A percentile compares a stretch with the other conserved stretches of the same genome.
Evolutionary conservation across 306 rosid genomes (phyloP).

Genomic region (Benincasa hispida): DNA sequence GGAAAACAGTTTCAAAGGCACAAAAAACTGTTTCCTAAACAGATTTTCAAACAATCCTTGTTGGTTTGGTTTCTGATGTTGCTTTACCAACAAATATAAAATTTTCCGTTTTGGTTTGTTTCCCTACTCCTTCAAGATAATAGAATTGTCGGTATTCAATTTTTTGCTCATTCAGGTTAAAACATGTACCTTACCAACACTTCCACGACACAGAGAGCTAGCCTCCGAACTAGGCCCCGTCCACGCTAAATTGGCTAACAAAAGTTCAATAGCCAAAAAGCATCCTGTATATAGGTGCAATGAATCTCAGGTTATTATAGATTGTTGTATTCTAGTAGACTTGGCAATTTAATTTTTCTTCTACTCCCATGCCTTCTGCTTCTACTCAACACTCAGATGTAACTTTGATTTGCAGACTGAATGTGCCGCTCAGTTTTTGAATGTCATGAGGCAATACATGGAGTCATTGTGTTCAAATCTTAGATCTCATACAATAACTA

Average conservation of each 20-base stretch:
- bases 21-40: not conserved
- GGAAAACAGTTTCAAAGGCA: not conserved
- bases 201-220: slow-evolving; percentile 64
- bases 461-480: slow-evolving; percentile 77
- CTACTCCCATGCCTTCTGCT: not conserved
- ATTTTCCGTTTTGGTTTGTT: not conserved
- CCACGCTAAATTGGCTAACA: slow-evolving; percentile 47
- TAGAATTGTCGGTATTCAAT: not conserved
- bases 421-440: slow-evolving; percentile 54
- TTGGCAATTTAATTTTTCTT: not conserved
- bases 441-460: slow-evolving; percentile 45
- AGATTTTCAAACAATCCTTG: not conserved
- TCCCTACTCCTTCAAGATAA: not conserved
- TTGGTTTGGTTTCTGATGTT: not conserved
- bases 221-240: slow-evolving; percentile 47
- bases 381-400: not conserved
- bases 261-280: slow-evolving; percentile 45
- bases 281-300: slow-evolving; percentile 87
- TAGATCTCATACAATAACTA: slow-evolving; percentile 71
- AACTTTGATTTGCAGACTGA: slow-evolving; percentile 37
- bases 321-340: slow-evolving; percentile 10
- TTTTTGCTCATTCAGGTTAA: slow-evolving; percentile 41
- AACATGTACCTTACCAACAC: slow-evolving; percentile 49
- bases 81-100: not conserved
- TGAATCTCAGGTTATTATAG: slow-evolving; percentile 62